Evolutionary conservation across 2,329 filamentous ascomycete genomes (phyloP).

Genomic region (Clathrospora elynae): DNA sequence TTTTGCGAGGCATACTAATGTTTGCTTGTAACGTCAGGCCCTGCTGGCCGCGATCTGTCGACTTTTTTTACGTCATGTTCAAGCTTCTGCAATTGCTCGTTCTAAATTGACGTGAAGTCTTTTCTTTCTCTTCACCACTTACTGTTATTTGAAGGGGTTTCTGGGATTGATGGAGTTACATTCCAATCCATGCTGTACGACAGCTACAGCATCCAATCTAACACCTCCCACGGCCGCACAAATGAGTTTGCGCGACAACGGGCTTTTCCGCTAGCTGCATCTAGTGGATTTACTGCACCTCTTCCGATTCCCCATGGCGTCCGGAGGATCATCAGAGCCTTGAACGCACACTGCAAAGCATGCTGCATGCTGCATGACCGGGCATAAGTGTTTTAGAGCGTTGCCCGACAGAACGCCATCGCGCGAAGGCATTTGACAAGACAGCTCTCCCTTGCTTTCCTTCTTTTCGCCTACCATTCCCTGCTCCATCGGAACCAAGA

Average conservation of each 20-base stretch:
- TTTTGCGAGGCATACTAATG: background rate
- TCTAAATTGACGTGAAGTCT: slow-evolving; percentile 6
- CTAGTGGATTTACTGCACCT: slow-evolving; percentile 31
- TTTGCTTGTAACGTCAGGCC: slow-evolving; percentile 5
- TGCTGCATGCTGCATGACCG: slow-evolving; percentile 37
- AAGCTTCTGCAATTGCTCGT: slow-evolving; percentile 6
- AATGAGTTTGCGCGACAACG: slow-evolving; percentile 37
- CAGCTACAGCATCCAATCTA: slow-evolving; percentile 27
- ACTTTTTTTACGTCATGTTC: slow-evolving; percentile 11
- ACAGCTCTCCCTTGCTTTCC: slow-evolving; percentile 39
- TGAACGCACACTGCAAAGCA: slow-evolving; percentile 27
- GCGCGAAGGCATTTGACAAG: slow-evolving; percentile 38
- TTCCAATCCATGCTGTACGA: slow-evolving; percentile 39
- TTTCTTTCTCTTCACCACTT: slow-evolving; percentile 8
- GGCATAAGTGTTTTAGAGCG: slow-evolving; percentile 34
- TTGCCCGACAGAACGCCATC: slow-evolving; percentile 36
- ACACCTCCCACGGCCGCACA: slow-evolving; percentile 31
- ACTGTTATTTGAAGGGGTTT: slow-evolving; percentile 20
- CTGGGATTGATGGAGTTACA: slow-evolving; percentile 36
- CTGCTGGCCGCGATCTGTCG: slow-evolving; percentile 16
- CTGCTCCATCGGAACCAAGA: slow-evolving; percentile 26
- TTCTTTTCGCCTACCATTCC: slow-evolving; percentile 36
- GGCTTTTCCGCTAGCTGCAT: slow-evolving; percentile 39
- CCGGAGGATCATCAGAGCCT: slow-evolving; percentile 20
- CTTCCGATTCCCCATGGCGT: slow-evolving; percentile 34